Conservation (phyloP, 495 filamentous ascomycete species). For the Aspergillus homomorphus region DNA sequence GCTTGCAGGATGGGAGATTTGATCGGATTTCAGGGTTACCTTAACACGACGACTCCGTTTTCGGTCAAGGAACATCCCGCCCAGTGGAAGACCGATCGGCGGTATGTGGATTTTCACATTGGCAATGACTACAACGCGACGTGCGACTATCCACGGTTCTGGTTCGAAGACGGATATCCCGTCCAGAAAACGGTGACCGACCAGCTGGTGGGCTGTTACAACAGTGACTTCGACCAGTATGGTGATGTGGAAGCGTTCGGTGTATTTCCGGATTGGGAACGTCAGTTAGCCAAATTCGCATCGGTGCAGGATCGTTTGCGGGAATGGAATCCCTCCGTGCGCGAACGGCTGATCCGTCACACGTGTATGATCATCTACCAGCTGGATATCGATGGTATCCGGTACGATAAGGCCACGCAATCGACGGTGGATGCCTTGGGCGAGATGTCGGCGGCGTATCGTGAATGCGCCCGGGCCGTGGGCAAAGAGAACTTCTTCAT, state of each 20-base stretch:
- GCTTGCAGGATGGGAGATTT: slow-evolving; percentile 56
- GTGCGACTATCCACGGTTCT: slow-evolving; percentile 65
- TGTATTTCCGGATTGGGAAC: slow-evolving; percentile 64
- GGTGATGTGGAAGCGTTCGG: slow-evolving; percentile 70
- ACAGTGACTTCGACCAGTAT: slow-evolving; percentile 70
- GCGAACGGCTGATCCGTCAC: slow-evolving; percentile 58
- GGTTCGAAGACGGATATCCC: slow-evolving; percentile 57
- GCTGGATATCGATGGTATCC: slow-evolving; percentile 65
- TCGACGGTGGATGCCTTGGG: slow-evolving; percentile 61
- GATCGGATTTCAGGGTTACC: slow-evolving; percentile 63
- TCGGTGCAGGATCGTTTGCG: slow-evolving; percentile 72
- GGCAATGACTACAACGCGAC: slow-evolving; percentile 54
- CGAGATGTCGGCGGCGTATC: slow-evolving; percentile 49
- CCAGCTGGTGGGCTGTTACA: slow-evolving; percentile 55
- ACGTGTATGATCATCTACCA: slow-evolving; percentile 61
- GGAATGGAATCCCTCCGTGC: slow-evolving; percentile 62
- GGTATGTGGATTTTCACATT: slow-evolving; percentile 60
- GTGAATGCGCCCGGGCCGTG: slow-evolving; percentile 52
- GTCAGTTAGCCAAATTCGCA: slow-evolving; percentile 70
- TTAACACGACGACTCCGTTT: slow-evolving; percentile 64
- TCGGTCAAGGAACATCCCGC: slow-evolving; percentile 52
- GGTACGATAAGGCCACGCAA: slow-evolving; percentile 67
- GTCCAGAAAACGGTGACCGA: slow-evolving; percentile 43
- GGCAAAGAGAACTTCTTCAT: slow-evolving; percentile 64
- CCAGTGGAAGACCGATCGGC: slow-evolving; percentile 53